Base-by-base conservation (phyloP, 108 stramenopile genomes). In the Skeletonema potamos region DNA sequence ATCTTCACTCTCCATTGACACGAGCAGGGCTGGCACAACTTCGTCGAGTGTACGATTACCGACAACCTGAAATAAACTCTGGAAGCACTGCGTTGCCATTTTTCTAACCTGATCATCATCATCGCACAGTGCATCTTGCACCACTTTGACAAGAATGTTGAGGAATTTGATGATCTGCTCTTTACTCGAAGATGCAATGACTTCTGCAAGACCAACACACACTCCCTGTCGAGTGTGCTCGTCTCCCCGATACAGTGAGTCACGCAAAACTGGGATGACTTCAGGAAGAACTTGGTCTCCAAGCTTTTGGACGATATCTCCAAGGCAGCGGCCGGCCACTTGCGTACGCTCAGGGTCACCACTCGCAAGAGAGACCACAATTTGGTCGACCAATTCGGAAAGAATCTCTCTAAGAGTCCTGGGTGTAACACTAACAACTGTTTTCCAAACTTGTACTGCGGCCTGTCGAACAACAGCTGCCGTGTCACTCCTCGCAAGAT, bases 391-490 rank as follows among this genome's bases (percentile, higher is more conserved):
- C 58, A 99, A 78, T 26, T 86, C 76, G 6, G 87, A 94, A 29
- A 99, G 88, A 64, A 99, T 97, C 71, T 99, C 98, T 41, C 92
- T 83, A 51, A 99, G 74, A 2, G 93, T 92, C 43, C 97, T 79
- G 3, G 95, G 96, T 10, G 98, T 98, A 62, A 99, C 97, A 56
- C 87, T 88, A 6, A 99, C 98, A 22, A 99, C 92, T 27, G 96
- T 94, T 87, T 99, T 99, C 98, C 98, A 99, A 27, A 97, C 98
- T 76, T 96, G 92, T 26, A 99, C 75, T 28, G 99, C 97, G 27
- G 75, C 77, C 67, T 98, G 97, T 6, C 99, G 92, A 46, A 99
- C 99, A 30, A 93, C 86, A 5, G 89, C 72, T 36, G 87, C 81
- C 20, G 86, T 89, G 70, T 99, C 99, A 61, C 90, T 94, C 63